Percentiles rank a stretch among this genome's conserved stretches.
Evolutionary conservation across 1,139 yeast genomes (phyloP).

Genomic region (Meyerozyma athensensis): DNA sequence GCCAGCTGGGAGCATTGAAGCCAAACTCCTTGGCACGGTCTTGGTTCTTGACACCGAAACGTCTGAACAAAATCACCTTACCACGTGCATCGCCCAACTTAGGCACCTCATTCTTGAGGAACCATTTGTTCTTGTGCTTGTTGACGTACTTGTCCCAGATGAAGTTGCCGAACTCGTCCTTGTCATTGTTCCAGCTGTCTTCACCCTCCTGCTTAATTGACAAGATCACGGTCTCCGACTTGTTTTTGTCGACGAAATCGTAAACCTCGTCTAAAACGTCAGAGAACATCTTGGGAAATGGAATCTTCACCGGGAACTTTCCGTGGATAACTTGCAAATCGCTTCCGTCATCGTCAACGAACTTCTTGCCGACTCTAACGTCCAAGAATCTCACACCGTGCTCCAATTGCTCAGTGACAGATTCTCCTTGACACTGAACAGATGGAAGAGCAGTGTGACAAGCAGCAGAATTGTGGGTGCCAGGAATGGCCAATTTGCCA

Average conservation of each 20-base stretch:
- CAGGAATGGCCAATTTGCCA: conserved; percentile 63
- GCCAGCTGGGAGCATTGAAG: conserved; percentile 65
- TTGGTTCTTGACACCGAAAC: conserved; percentile 58
- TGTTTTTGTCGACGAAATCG: conserved; percentile 47
- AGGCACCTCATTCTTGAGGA: conserved; percentile 54
- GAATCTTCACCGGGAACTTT: conserved; percentile 65
- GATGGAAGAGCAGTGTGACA: conserved; percentile 71
- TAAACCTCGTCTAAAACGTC: conserved; percentile 54
- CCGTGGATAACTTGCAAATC: conserved; percentile 72
- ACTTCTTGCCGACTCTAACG: conserved; percentile 58
- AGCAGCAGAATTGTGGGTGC: conserved; percentile 80
- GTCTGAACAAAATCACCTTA: conserved; percentile 59
- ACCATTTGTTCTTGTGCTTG: conserved; percentile 55
- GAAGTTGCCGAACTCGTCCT: conserved; percentile 62
- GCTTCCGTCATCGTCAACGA: conserved; percentile 44
- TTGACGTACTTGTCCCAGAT: conserved; percentile 59
- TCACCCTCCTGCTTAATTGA: conserved; percentile 75
- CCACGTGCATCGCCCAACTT: conserved; percentile 61
- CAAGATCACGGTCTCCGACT: conserved; percentile 59
- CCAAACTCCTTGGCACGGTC: conserved; percentile 49
- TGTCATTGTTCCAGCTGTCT: conserved; percentile 55
- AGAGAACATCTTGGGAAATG: conserved; percentile 50
- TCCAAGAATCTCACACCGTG: conserved; percentile 76
- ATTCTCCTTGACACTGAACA: conserved; percentile 70
- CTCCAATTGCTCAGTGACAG: conserved; percentile 57